Conservation (phyloP, 768 basidiomycete genomes). For the Lactifluus subvellereus region DNA sequence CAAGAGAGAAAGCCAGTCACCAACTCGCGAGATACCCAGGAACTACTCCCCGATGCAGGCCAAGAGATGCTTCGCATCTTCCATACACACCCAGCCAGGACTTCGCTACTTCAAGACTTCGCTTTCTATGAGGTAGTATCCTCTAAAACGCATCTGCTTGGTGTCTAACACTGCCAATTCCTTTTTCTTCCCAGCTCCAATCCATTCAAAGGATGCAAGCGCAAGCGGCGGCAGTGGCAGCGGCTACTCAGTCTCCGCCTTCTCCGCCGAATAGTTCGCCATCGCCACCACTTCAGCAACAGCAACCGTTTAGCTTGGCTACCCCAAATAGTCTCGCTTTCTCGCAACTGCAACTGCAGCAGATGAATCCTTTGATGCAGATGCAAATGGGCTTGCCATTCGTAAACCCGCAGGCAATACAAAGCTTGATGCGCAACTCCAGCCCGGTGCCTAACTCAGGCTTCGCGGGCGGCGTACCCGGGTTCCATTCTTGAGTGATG, state of each 20-base stretch:
- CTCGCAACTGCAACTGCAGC: slow-evolving; percentile 42
- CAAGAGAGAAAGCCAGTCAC: slow-evolving; percentile 98
- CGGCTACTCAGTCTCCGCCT: slow-evolving; percentile 30
- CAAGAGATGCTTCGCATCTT: slow-evolving; percentile 97
- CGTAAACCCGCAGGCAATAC: slow-evolving; percentile 68
- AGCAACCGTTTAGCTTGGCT: slow-evolving; percentile 43
- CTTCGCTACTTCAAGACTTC: slow-evolving; percentile 89
- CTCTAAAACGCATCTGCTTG: neutral
- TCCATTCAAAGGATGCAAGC: slow-evolving; percentile 75
- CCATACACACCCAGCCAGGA: slow-evolving; percentile 86
- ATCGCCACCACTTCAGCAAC: slow-evolving; percentile 37
- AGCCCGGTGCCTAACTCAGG: slow-evolving; percentile 50
- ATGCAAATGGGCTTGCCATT: slow-evolving; percentile 51
- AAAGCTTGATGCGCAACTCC: slow-evolving; percentile 80
- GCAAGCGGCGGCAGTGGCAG: slow-evolving; percentile 32
- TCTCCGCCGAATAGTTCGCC: slow-evolving; percentile 31
- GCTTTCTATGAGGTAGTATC: slow-evolving; percentile 76
- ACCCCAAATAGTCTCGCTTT: slow-evolving; percentile 54
- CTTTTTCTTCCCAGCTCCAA: slow-evolving; percentile 29
- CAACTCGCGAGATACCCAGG: slow-evolving; percentile 96
- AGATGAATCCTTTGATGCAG: slow-evolving; percentile 59
- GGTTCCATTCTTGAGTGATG: slow-evolving; percentile 23
- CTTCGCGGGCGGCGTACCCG: slow-evolving; percentile 27
- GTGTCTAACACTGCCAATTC: slow-evolving; percentile 4
- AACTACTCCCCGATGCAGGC: slow-evolving; percentile 91